Evolutionary conservation across 192 early-diverging fungal genomes (phyloP).

Genomic region (Rhizoclosmatium globosum): DNA sequence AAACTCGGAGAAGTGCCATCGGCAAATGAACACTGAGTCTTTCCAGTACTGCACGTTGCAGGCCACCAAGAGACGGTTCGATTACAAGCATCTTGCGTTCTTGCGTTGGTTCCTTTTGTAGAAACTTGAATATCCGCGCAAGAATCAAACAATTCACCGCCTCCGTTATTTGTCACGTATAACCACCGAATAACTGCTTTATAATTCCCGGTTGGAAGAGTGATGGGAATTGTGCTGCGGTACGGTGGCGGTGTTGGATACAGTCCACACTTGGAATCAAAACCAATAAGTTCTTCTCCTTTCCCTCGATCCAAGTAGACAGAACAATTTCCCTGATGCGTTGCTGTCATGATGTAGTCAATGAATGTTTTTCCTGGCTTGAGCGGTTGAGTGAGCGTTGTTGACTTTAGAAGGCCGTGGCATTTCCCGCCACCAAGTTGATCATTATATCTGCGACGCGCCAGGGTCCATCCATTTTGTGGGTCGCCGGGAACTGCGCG

Average conservation of each 20-base stretch:
- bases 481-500: conserved; percentile 12
- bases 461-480: conserved; percentile 3
- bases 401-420: neutral
- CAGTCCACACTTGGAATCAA: conserved; percentile 14
- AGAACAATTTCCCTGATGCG: conserved; percentile 5
- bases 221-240: neutral
- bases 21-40: neutral
- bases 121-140: neutral
- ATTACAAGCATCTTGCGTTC: neutral
- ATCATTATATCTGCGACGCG: conserved; percentile 6
- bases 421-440: neutral
- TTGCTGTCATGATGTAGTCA: conserved; percentile 15
- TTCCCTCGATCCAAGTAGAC: neutral
- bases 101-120: neutral
- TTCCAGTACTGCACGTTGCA: neutral
- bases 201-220: conserved; percentile 5
- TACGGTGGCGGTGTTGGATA: conserved; percentile 9
- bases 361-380: neutral
- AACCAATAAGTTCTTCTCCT: neutral
- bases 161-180: conserved; percentile 1
- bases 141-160: conserved; percentile 23
- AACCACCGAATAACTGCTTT: neutral
- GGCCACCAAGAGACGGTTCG: neutral
- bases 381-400: neutral
- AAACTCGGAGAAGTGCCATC: neutral